Percentiles rank a stretch among this genome's conserved stretches.
Conservation (phyloP, 164 flowering plant species). For the Vitis rotundifolia region DNA sequence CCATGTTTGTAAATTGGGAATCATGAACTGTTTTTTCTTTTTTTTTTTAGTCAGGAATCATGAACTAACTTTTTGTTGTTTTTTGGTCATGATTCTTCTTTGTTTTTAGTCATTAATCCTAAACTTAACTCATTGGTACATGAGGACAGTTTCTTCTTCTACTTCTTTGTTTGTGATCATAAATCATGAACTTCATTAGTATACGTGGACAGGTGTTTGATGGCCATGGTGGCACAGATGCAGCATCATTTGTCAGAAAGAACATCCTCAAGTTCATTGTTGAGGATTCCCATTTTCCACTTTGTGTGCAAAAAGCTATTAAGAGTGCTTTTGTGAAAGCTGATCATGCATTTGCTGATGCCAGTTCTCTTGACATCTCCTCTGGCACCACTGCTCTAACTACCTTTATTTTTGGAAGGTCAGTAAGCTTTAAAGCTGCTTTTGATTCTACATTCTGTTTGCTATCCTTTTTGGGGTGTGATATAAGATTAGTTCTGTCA, state of each 20-base stretch:
- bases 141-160: neutral
- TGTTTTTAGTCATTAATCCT: too few species aligned
- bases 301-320: constrained; percentile 64
- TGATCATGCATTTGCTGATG: constrained; percentile 88
- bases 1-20: too few species aligned
- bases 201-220: constrained; percentile 75
- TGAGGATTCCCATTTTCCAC: constrained; percentile 70
- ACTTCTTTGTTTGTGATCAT: neutral
- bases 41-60: too few species aligned
- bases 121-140: too few species aligned
- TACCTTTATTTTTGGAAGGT: constrained; percentile 79
- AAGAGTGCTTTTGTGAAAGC: constrained; percentile 73
- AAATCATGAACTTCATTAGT: constrained; percentile 7
- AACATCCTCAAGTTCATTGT: constrained; percentile 76
- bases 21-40: too few species aligned
- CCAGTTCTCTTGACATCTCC: constrained; percentile 65
- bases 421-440: neutral
- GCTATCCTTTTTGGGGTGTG: neutral
- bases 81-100: too few species aligned
- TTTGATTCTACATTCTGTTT: neutral
- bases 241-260: constrained; percentile 62
- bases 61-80: too few species aligned
- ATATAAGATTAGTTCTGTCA: neutral
- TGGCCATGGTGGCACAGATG: constrained; percentile 96
- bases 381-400: constrained; percentile 97